Conservation (phyloP, 140 eudicot species). For the Senecio squalidus region DNA sequence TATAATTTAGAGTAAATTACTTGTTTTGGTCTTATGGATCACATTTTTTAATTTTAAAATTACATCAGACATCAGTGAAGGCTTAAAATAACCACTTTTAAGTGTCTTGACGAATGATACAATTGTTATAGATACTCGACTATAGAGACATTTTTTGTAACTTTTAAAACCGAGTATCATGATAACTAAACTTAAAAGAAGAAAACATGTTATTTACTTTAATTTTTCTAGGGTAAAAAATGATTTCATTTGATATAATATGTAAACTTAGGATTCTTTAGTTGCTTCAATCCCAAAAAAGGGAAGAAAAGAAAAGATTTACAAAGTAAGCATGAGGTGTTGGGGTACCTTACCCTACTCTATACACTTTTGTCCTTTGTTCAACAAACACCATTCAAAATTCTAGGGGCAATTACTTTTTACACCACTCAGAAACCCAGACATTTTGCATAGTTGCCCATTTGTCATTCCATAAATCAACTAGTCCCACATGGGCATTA, state of each 20-base stretch:
- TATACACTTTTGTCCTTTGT: conserved; percentile 13
- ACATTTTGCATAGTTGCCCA: conserved; percentile 10
- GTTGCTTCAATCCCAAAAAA: not conserved
- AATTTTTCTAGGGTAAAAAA: not conserved
- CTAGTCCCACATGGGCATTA: conserved; percentile 7
- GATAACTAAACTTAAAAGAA: too few species aligned
- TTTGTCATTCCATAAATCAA: conserved; percentile 19
- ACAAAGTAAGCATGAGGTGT: conserved; percentile 10
- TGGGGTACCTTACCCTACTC: conserved; percentile 6
- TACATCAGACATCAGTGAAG: too few species aligned
- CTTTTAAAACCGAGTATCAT: too few species aligned
- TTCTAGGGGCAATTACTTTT: conserved; percentile 15
- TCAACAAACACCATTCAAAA: conserved; percentile 16
- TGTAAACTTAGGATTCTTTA: conserved; percentile 28
- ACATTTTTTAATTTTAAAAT: too few species aligned
- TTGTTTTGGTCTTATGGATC: too few species aligned
- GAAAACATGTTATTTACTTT: too few species aligned
- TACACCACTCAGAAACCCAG: conserved; percentile 19
- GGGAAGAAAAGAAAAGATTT: not conserved
- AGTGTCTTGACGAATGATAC: too few species aligned
- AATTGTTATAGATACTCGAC: too few species aligned
- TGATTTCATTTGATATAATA: not conserved
- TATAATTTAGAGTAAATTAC: too few species aligned
- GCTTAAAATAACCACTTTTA: too few species aligned
- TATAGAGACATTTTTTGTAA: too few species aligned